Conservation (phyloP, 768 basidiomycete genomes). For the Suillus variegatus region DNA sequence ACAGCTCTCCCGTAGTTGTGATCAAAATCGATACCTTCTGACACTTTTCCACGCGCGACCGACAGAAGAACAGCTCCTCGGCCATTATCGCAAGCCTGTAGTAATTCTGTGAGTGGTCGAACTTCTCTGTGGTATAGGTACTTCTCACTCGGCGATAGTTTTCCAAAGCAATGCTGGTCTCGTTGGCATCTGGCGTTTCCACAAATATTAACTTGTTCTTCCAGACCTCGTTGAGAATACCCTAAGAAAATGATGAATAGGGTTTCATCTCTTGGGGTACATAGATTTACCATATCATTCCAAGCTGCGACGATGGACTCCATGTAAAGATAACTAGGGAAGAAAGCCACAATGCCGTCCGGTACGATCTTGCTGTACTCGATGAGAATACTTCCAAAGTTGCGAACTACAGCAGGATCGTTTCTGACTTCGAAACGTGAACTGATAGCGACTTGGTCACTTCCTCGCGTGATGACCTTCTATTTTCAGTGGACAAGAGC, state of each 20-base stretch:
- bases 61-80: conserved; percentile 95
- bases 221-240: conserved; percentile 98
- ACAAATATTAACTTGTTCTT: conserved; percentile 99
- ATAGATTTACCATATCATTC: conserved; percentile 93
- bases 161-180: conserved; percentile 96
- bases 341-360: conserved; percentile 98
- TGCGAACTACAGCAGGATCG: conserved; percentile 97
- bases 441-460: conserved; percentile 97
- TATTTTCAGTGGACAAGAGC: neutral
- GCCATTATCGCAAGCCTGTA: conserved; percentile 96
- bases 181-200: conserved; percentile 98
- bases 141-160: conserved; percentile 85
- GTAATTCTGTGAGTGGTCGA: neutral
- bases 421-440: conserved; percentile 99
- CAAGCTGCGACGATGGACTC: conserved; percentile 99
- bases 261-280: neutral
- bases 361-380: conserved; percentile 98
- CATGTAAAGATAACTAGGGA: conserved; percentile 99
- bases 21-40: conserved; percentile 99
- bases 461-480: conserved; percentile 95
- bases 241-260: conserved; percentile 47
- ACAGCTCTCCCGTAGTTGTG: conserved; percentile 99
- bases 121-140: neutral
- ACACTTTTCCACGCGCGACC: conserved; percentile 98
- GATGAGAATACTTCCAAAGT: conserved; percentile 96